These are phyloP conservation scores for Claviceps africana DNA, from an alignment of 2,329 filamentous ascomycete species.

Conservation along the genomic window DNA sequence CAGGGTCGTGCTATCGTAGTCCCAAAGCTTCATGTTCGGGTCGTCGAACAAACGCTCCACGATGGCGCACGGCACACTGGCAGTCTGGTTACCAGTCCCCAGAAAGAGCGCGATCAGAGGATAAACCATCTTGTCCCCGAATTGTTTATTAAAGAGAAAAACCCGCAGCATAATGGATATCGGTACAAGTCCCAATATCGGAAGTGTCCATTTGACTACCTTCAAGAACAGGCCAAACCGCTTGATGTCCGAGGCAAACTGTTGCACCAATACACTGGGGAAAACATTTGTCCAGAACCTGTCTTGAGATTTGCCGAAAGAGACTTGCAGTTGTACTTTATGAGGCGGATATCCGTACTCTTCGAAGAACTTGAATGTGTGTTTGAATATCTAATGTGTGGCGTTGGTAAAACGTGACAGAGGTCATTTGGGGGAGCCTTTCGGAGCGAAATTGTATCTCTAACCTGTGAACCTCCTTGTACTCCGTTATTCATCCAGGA, in stretches of 20 bases:
- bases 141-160: slow-evolving; percentile 56
- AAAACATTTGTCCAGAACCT: slow-evolving; percentile 55
- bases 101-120: slow-evolving; percentile 62
- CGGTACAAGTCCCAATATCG: slow-evolving; percentile 44
- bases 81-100: slow-evolving; percentile 61
- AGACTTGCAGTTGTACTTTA: slow-evolving; percentile 46
- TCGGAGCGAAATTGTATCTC: not conserved
- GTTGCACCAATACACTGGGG: slow-evolving; percentile 41
- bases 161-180: slow-evolving; percentile 52
- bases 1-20: slow-evolving; percentile 40
- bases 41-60: slow-evolving; percentile 46
- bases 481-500: slow-evolving; percentile 50
- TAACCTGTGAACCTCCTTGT: slow-evolving; percentile 37
- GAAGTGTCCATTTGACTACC: slow-evolving; percentile 44
- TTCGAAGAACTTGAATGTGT: slow-evolving; percentile 51
- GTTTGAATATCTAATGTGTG: slow-evolving; percentile 44
- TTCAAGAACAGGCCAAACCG: slow-evolving; percentile 42
- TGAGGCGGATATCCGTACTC: slow-evolving; percentile 41
- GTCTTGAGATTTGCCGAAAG: slow-evolving; percentile 44
- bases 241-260: slow-evolving; percentile 41
- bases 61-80: slow-evolving; percentile 55
- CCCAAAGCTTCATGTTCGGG: slow-evolving; percentile 45
- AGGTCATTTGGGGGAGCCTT: not conserved
- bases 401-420: not conserved
- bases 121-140: slow-evolving; percentile 55